phyloP scores from a whole-genome alignment of 2,329 filamentous ascomycete species.

The Diplodia scrobiculata region DNA sequence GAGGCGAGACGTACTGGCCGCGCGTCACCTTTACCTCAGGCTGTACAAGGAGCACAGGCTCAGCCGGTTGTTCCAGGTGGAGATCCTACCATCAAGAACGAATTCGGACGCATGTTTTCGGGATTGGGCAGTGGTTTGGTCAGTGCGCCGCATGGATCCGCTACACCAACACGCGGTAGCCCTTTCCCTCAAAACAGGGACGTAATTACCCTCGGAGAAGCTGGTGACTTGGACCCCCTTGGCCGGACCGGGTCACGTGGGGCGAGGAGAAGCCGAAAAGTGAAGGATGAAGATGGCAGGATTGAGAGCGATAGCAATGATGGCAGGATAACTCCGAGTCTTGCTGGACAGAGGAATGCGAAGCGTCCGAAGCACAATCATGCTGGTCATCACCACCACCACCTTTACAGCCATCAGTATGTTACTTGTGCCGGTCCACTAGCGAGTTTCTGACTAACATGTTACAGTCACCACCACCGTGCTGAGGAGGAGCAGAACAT shows the following conservation, averaged over 20 bases:
- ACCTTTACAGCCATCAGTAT: conserved; percentile 54
- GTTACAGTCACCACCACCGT: conserved; percentile 59
- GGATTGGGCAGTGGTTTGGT: conserved; percentile 78
- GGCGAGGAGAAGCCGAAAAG: conserved; percentile 56
- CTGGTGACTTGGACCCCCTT: conserved; percentile 36
- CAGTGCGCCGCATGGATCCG: conserved; percentile 55
- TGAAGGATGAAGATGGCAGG: conserved; percentile 72
- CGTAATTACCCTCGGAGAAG: conserved; percentile 37
- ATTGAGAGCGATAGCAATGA: conserved; percentile 67
- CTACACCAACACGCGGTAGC: conserved; percentile 58
- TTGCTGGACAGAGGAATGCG: conserved; percentile 62
- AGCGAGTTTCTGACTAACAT: conserved; percentile 34
- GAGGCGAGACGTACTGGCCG: conserved; percentile 82
- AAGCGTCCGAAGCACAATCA: conserved; percentile 61
- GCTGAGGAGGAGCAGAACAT: conserved; percentile 52
- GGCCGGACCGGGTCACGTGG: conserved; percentile 45
- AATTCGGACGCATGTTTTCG: conserved; percentile 92
- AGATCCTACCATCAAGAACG: conserved; percentile 89
- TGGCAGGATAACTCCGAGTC: conserved; percentile 63
- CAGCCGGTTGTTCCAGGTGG: conserved; percentile 75
- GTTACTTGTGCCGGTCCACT: conserved; percentile 34
- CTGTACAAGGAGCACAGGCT: conserved; percentile 86
- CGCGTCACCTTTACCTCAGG: conserved; percentile 85
- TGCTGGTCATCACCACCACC: conserved; percentile 65
- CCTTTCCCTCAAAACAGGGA: conserved; percentile 47